These are phyloP conservation scores for Nemania abortiva DNA, from an alignment of 2,329 filamentous ascomycete species.

Conservation along the genomic window DNA sequence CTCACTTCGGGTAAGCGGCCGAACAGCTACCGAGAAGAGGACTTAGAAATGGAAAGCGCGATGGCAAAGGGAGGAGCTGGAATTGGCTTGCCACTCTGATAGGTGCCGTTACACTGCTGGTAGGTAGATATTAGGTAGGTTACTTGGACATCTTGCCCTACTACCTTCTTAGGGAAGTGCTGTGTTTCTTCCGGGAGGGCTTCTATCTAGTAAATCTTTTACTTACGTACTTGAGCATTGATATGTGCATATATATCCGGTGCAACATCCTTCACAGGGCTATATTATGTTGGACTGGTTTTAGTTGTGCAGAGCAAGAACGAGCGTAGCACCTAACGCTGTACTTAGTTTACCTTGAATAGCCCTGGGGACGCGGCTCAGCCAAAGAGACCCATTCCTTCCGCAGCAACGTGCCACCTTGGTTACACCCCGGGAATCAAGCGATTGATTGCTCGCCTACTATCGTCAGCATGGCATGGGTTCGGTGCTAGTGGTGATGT, in stretches of 20 bases:
- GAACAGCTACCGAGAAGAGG: too few relatives aligned
- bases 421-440: neutral
- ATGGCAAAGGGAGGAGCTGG: neutral
- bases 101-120: too few relatives aligned
- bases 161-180: too few relatives aligned
- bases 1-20: neutral
- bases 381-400: neutral
- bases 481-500: neutral
- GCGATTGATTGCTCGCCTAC: neutral
- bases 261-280: neutral
- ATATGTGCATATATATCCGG: neutral
- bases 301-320: neutral
- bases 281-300: neutral
- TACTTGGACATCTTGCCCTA: too few relatives aligned
- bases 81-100: too few relatives aligned
- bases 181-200: too few relatives aligned
- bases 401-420: neutral
- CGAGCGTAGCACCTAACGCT: neutral
- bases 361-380: neutral
- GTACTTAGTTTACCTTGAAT: neutral
- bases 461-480: too few relatives aligned
- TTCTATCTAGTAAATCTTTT: neutral
- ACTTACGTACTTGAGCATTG: neutral
- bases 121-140: too few relatives aligned
- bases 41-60: slow-evolving; percentile 19